Base-by-base conservation (phyloP, 2,329 filamentous ascomycete genomes). In the Colletotrichum tanaceti region DNA sequence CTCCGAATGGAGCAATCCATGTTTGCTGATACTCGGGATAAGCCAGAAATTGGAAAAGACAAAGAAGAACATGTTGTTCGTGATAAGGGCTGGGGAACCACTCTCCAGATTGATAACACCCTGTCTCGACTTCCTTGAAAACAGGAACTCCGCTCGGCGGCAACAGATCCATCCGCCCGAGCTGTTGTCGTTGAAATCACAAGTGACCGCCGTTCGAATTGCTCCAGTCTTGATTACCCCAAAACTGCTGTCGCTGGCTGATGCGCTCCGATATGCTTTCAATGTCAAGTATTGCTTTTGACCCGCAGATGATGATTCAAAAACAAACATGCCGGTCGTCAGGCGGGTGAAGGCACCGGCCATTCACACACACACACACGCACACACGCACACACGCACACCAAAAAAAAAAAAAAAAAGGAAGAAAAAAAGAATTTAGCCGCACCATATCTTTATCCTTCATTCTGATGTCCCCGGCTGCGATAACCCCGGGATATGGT, bases 231-330 rank as follows among this genome's bases (percentile, higher is more conserved):
- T 10, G 2, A 44, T 46, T 38, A 44, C 20, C n/a, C 55, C 22
- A 39, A 50, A 24, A 60, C 49, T 50, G 35, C 41, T 65, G 43
- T 57, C 55, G 62, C 65, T 55, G 41, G 32, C 32, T 54, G 32
- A 22, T 46, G 60, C 58, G 62, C 55, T 60, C 43, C 24, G 47
- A 32, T 44, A 68, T 68, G 65, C 62, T 59, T 28, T 28, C 46
- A 13, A 41, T 61, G 58, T 43, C 35, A 39, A 38, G 61, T 58
- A 55, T 46, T 50, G 58, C 65, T 65, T 68, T 68, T 28, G 41
- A 68, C 60, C 62, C 55, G 55, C 55, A 58, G 43, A 57, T 41
- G 24, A 67, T 32, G 58, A 41, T 58, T 46, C 47, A 58, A 68
- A 62, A 35, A 57, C 47, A 47, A 16, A 63, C 11, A 14, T 47